phyloP scores from a whole-genome alignment of 768 basidiomycete species.

The Russula foetens region DNA sequence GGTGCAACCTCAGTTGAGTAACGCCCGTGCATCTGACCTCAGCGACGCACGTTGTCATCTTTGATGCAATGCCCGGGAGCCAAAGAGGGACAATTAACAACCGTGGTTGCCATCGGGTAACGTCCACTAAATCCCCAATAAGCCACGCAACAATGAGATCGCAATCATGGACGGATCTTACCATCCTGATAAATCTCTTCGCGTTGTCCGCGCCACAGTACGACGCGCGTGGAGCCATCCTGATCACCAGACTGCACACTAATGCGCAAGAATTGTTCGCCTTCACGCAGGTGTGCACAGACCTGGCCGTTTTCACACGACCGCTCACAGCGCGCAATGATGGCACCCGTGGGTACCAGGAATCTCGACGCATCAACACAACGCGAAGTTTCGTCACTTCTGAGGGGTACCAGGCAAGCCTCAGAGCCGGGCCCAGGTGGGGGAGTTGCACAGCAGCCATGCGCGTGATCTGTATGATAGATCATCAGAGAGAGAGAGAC shows the following conservation, averaged over 20 bases:
- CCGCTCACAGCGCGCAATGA: conserved; percentile 36
- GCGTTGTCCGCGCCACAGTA: conserved; percentile 70
- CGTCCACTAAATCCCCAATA: conserved; percentile 36
- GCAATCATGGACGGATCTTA: conserved; percentile 22
- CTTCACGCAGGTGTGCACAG: conserved; percentile 47
- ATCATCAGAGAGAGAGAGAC: neutral
- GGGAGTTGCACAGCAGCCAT: conserved; percentile 21
- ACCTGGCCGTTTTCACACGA: conserved; percentile 32
- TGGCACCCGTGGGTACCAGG: conserved; percentile 25
- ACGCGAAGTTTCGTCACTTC: conserved; percentile 26
- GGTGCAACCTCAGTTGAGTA: neutral
- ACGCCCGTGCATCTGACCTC: neutral
- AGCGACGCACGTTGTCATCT: conserved; percentile 51
- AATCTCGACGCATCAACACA: conserved; percentile 53
- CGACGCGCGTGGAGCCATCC: conserved; percentile 23
- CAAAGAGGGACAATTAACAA: conserved; percentile 31
- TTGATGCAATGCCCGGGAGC: conserved; percentile 31
- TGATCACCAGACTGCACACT: conserved; percentile 28
- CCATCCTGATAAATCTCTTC: conserved; percentile 62
- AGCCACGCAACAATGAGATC: neutral
- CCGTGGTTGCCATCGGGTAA: conserved; percentile 42
- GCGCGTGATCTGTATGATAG: conserved; percentile 25
- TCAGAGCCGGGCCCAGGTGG: neutral
- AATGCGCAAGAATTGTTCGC: conserved; percentile 49
- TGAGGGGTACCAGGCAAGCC: conserved; percentile 38